A percentile compares a stretch with the other conserved stretches of the same genome.
Conservation (phyloP, 2,329 filamentous ascomycete species). For the Talaromyces amestolkiae region DNA sequence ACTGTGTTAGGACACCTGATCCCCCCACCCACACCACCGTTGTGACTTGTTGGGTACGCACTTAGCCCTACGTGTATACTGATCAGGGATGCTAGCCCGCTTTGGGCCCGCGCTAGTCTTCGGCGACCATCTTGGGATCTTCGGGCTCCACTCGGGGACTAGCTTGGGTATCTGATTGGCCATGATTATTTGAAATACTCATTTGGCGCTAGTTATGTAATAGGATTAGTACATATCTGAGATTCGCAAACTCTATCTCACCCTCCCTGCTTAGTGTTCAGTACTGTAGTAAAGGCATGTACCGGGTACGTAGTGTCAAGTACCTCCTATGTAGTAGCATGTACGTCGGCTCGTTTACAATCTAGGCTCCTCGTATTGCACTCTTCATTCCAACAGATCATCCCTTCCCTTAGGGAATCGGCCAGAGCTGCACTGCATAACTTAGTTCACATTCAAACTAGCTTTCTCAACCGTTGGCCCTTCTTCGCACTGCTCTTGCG, state of each 20-base stretch:
- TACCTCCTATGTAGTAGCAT: not conserved
- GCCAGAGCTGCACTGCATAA: not conserved
- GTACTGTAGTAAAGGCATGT: not conserved
- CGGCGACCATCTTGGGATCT: constrained; percentile 17
- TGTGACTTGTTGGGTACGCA: not conserved
- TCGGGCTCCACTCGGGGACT: constrained; percentile 20
- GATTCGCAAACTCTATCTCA: constrained; percentile 18
- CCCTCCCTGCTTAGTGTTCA: not conserved
- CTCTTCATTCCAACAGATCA: not conserved
- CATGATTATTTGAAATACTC: constrained; percentile 18
- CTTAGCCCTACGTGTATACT: constrained; percentile 14
- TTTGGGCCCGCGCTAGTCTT: not conserved
- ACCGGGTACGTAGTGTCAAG: not conserved
- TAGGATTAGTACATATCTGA: constrained; percentile 13
- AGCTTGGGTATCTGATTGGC: not conserved
- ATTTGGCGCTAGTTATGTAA: not conserved
- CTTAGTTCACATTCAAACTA: not conserved
- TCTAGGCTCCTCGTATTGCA: not conserved
- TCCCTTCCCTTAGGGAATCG: not conserved
- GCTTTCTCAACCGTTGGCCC: not conserved
- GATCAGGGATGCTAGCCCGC: not conserved
- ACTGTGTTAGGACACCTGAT: not conserved
- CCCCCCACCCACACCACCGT: not conserved
- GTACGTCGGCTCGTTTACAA: constrained; percentile 2
- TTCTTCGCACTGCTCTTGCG: not conserved